phyloP scores from a whole-genome alignment of 495 filamentous ascomycete genomes.

The Hypomontagnella monticulosa region DNA sequence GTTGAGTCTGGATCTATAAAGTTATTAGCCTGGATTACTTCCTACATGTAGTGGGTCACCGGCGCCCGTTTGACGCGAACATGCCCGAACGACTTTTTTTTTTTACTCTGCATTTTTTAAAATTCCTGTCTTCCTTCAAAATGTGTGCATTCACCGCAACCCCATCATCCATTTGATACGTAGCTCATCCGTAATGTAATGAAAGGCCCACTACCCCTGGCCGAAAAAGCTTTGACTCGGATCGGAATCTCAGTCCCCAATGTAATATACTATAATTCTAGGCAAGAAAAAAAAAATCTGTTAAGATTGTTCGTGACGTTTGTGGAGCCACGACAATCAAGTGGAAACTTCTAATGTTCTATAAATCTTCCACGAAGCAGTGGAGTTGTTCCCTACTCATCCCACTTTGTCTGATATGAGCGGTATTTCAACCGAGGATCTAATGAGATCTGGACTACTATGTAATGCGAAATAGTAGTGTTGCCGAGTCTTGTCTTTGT shows the following conservation, averaged over 20 bases:
- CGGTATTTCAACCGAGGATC: slow-evolving; percentile 10
- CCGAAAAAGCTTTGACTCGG: slow-evolving; percentile 31
- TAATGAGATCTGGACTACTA: background rate
- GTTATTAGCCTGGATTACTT: slow-evolving; percentile 26
- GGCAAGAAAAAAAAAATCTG: slow-evolving; percentile 16
- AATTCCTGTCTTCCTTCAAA: background rate
- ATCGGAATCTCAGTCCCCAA: slow-evolving; percentile 36
- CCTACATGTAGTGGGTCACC: slow-evolving; percentile 22
- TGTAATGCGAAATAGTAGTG: background rate
- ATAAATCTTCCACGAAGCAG: slow-evolving; percentile 35
- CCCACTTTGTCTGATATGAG: background rate
- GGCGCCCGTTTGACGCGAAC: slow-evolving; percentile 17
- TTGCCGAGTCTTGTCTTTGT: background rate
- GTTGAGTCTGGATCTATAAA: slow-evolving; percentile 24
- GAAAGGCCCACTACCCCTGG: slow-evolving; percentile 35
- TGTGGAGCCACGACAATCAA: slow-evolving; percentile 39
- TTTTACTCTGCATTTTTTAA: slow-evolving; percentile 16
- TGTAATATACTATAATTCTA: slow-evolving; percentile 30
- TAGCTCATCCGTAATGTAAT: slow-evolving; percentile 23
- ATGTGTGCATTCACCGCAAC: slow-evolving; percentile 29
- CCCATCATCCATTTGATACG: slow-evolving; percentile 36
- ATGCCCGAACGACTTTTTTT: slow-evolving; percentile 18
- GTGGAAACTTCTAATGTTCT: slow-evolving; percentile 37
- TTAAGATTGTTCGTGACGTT: slow-evolving; percentile 33
- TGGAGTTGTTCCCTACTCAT: slow-evolving; percentile 31